Base-by-base conservation (phyloP, 306 rosid species). In the Fragaria ananassa region DNA sequence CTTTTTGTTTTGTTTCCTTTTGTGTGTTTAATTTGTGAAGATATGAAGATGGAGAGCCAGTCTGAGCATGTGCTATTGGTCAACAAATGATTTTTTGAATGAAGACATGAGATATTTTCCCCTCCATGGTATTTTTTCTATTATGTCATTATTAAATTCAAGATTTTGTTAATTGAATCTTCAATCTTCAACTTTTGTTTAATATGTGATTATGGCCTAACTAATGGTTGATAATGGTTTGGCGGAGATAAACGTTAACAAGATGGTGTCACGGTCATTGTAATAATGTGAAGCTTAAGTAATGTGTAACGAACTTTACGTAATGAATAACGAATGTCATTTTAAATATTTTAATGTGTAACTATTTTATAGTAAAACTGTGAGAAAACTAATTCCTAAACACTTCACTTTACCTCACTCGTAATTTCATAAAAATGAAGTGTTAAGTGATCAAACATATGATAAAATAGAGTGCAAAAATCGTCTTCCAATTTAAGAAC, bases 321-420 rank as follows among this genome's bases (percentile, higher is more conserved):
- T 49, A 15, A 15, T 49, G 8, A 4, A 8, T 49, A 6, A 49
- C 5, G n/a, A 10, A 11, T 45, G 0, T 45, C 4, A 3, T 11
- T 45, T 45, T 11, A 45, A 42, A 45, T 46, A 46, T 46, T 49
- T 49, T 1, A 5, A 4, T 0, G 2, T 15, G n/a, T 15, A 4
- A 11, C 5, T 13, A 46, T 13, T 46, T 46, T 2, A 13, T 2
- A 49, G 4, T 5, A 49, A 49, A 49, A 49, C 1, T 15, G 4
- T 2, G 13, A 3, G 5, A 12, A 4, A 12, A 0, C 1, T 12
- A 3, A 46, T 12, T 46, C 11, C 1, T 42, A 8, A 0, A 4
- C 8, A 49, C 0, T 49, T 17, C n/a, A 15, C 0, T 49, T 49
- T 5, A 49, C 0, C 0, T 5, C n/a, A 15, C 0, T 15, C 0